phyloP scores from a whole-genome alignment of 768 basidiomycete species.

The Lentinula sp. region DNA sequence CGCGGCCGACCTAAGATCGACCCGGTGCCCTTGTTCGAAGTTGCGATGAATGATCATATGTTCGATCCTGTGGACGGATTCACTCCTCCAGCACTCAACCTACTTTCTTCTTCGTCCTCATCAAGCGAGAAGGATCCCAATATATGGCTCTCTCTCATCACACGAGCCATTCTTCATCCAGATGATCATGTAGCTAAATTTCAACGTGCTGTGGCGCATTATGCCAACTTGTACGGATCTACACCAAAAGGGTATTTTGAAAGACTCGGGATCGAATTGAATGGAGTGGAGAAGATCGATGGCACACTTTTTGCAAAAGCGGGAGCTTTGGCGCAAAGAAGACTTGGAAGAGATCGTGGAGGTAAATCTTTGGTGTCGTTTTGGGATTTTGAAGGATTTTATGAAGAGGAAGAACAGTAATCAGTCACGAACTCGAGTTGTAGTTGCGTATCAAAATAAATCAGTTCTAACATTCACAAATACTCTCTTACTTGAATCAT shows the following conservation, averaged over 20 bases:
- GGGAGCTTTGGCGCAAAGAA: conserved; percentile 39
- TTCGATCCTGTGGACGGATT: not conserved
- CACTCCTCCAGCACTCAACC: conserved; percentile 18
- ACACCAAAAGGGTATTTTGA: conserved; percentile 18
- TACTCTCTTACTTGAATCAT: not conserved
- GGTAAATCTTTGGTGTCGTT: not conserved
- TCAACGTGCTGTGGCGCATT: conserved; percentile 45
- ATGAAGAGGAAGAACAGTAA: not conserved
- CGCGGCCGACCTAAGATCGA: conserved; percentile 49
- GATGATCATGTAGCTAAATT: conserved; percentile 51
- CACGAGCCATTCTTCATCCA: conserved; percentile 47
- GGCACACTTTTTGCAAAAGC: conserved; percentile 58
- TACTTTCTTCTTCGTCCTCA: conserved; percentile 22
- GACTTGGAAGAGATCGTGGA: not conserved
- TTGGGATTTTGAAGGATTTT: not conserved
- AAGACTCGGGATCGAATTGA: conserved; percentile 31
- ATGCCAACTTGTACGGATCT: conserved; percentile 35
- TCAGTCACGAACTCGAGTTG: not conserved
- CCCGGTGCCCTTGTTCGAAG: conserved; percentile 40
- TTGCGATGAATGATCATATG: conserved; percentile 3
- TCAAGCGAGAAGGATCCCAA: conserved; percentile 33
- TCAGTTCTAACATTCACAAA: not conserved
- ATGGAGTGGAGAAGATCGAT: conserved; percentile 48
- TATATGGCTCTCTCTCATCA: conserved; percentile 53
- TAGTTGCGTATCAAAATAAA: not conserved